A percentile compares a stretch with the other conserved stretches of the same genome.
Evolutionary conservation across 257 asterid species (phyloP).

Genomic region (Nyctanthes arbortristis): DNA sequence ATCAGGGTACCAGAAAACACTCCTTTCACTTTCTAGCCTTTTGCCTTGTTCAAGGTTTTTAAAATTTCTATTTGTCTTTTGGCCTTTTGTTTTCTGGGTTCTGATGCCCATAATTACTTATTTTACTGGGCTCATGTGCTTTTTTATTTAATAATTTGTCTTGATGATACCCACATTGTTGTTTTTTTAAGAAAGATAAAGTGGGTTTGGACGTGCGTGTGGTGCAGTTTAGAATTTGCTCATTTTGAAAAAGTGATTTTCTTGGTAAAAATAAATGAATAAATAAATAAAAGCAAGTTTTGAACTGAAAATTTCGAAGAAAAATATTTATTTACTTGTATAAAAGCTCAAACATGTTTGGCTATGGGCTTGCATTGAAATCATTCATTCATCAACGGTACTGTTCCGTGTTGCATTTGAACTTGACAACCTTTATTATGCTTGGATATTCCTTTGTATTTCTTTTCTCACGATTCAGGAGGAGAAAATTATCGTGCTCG

Average conservation of each 20-base stretch:
- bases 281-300: background rate
- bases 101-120: slow-evolving; percentile 20
- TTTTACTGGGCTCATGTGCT: slow-evolving; percentile 31
- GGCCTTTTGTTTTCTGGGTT: slow-evolving; percentile 38
- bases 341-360: background rate
- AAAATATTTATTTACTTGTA: background rate
- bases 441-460: background rate
- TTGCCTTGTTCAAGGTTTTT: background rate
- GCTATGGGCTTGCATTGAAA: background rate
- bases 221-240: background rate
- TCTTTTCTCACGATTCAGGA: no score
- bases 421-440: background rate
- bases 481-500: no score
- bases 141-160: slow-evolving; percentile 2
- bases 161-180: slow-evolving; percentile 10
- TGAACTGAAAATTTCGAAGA: background rate
- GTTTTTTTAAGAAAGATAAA: slow-evolving; percentile 21
- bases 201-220: slow-evolving; percentile 10
- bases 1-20: slow-evolving; percentile 19
- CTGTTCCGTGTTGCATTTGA: background rate
- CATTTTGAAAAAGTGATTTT: background rate
- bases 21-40: slow-evolving; percentile 41
- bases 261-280: no score
- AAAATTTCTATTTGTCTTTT: slow-evolving; percentile 28
- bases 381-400: background rate